Conservation (phyloP, 352 stramenopile species). For the Pilasporangium apinafurcum region DNA sequence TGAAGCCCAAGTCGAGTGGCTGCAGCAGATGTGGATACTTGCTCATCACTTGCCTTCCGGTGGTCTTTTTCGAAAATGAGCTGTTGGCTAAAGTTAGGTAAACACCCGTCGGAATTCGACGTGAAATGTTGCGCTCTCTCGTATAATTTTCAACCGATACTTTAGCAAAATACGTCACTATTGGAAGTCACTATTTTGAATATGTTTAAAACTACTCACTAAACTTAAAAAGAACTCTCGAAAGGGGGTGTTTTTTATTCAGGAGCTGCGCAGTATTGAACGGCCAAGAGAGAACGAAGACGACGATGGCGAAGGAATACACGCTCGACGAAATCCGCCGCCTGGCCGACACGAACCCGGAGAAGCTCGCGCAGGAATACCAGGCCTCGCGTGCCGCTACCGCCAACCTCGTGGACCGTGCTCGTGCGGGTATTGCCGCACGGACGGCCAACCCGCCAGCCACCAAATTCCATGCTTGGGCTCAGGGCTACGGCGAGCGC, state of each 20-base stretch:
- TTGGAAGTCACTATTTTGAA: too few relatives aligned
- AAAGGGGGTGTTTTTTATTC: constrained; percentile 1
- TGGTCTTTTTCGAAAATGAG: too few relatives aligned
- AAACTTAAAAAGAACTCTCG: too few relatives aligned
- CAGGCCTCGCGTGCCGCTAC: constrained; percentile 52
- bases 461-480: constrained; percentile 61
- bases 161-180: too few relatives aligned
- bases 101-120: too few relatives aligned
- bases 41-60: constrained; percentile 30
- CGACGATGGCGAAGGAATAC: constrained; percentile 64
- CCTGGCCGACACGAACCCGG: constrained; percentile 62
- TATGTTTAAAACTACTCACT: too few relatives aligned
- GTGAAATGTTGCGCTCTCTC: too few relatives aligned
- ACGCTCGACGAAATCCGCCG: constrained; percentile 78
- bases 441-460: constrained; percentile 40
- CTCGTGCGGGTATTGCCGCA: constrained; percentile 55
- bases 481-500: constrained; percentile 63
- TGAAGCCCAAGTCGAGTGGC: constrained; percentile 78
- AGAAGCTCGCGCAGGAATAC: constrained; percentile 71
- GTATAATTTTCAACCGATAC: too few relatives aligned
- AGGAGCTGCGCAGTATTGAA: neutral
- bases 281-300: neutral
- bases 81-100: too few relatives aligned
- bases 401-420: constrained; percentile 56
- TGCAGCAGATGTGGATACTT: constrained; percentile 76